Evolutionary conservation across 352 stramenopile genomes (phyloP), one percentile per base, ranked within the genome.

Genomic region (Phytophthora constricta): DNA sequence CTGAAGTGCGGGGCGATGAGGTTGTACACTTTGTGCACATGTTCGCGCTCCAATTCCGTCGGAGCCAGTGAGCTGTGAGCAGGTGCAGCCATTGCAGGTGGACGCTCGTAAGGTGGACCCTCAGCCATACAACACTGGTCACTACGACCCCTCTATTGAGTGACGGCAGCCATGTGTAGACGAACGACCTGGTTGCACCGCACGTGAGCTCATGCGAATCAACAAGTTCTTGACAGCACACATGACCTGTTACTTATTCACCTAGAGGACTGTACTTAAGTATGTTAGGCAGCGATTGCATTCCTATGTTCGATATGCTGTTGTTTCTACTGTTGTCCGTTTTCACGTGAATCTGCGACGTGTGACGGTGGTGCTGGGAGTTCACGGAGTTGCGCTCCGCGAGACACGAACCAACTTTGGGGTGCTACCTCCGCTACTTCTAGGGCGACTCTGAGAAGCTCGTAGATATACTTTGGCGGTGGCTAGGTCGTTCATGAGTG

Each of bases 11-110:
- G 78, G 37, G 87, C 87, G 58, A 96, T 96, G 58, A 79, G 77
- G 69, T 94, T 86, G 76, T 94, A 96, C 17, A 96, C 85, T 22
- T 90, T 89, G 64, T 94, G 87, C 45, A 96, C 86, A 54, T 96
- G 84, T 68, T 96, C 79, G 13, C 68, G 68, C 71, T 96, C 87
- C 14, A 96, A 66, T 27, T 72, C 63, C n/a, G 80, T 79, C 10
- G 87, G 79, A 20, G 58, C 53, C 45, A 92, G 70, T 25, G 65
- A 17, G 16, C 62, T 78, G 37, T 33, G 61, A 0, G 33, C 58
- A 22, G 52, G n/a, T 46, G 37, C 47, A 8, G 49, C 50, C 60
- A 74, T 72, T 9, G 16, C 34, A 42, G 34, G n/a, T 42, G 34
- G n/a, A n/a, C n/a, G n/a, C n/a, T n/a, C n/a, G n/a, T n/a, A n/a